These are phyloP conservation scores for Mucor plumbeus DNA, from an alignment of 371 early-diverging fungal genomes.

Conservation along the genomic window DNA sequence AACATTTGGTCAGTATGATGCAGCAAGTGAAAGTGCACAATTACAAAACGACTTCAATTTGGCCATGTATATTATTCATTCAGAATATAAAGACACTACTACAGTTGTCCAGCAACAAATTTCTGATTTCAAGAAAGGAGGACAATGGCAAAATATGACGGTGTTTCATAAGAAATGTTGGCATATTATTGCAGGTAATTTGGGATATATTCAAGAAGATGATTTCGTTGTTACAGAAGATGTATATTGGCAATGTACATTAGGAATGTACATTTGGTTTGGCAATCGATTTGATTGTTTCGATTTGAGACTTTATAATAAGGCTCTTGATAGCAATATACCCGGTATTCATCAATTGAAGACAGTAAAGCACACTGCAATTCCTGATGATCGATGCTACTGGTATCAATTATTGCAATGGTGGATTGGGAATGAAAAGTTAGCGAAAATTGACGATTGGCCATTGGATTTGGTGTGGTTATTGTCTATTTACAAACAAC, in stretches of 20 bases:
- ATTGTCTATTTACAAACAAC: constrained; percentile 16
- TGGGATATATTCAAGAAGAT: constrained; percentile 6
- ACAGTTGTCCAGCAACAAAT: constrained; percentile 3
- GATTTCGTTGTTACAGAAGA: constrained; percentile 12
- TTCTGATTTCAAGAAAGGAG: not conserved
- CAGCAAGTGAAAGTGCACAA: constrained; percentile 18
- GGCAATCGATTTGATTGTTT: constrained; percentile 4
- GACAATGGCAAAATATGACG: constrained; percentile 19
- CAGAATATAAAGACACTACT: constrained; percentile 9
- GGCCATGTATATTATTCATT: constrained; percentile 22
- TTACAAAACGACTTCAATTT: constrained; percentile 3
- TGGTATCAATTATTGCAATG: constrained; percentile 33
- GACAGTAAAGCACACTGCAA: not conserved
- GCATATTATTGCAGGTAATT: constrained; percentile 15
- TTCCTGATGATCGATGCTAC: constrained; percentile 18
- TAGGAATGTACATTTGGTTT: constrained; percentile 31
- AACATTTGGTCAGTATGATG: constrained; percentile 21
- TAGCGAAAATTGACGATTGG: constrained; percentile 18
- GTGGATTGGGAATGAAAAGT: constrained; percentile 12
- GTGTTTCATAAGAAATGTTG: constrained; percentile 22
- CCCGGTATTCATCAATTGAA: constrained; percentile 4
- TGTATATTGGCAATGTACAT: constrained; percentile 22
- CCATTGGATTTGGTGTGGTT: constrained; percentile 27
- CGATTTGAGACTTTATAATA: not conserved
- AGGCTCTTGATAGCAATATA: not conserved